Evolutionary conservation across 2,329 filamentous ascomycete genomes (phyloP).

Genomic region (Pyricularia sp.): DNA sequence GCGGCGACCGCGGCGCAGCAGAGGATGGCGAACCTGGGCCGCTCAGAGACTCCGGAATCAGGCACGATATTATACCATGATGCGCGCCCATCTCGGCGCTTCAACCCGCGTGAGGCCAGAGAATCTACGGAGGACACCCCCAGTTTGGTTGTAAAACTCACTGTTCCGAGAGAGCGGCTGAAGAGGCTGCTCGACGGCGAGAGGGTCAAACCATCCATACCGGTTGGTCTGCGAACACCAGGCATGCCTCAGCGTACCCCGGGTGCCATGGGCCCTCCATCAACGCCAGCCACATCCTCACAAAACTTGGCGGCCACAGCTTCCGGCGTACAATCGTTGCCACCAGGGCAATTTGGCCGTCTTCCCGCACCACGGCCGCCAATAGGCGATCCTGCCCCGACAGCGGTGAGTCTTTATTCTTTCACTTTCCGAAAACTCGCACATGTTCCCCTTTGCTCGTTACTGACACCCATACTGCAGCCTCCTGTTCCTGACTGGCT

Average conservation of each 20-base stretch:
- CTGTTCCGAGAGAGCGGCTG: slow-evolving; percentile 58
- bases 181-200: slow-evolving; percentile 43
- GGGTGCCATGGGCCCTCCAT: slow-evolving; percentile 41
- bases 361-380: slow-evolving; percentile 55
- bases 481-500: slow-evolving; percentile 61
- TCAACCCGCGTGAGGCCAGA: slow-evolving; percentile 46
- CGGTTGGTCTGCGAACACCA: slow-evolving; percentile 28
- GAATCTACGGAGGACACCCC: slow-evolving; percentile 68
- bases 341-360: slow-evolving; percentile 47
- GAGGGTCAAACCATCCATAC: slow-evolving; percentile 25
- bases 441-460: slow-evolving; percentile 6
- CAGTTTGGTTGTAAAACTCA: slow-evolving; percentile 60
- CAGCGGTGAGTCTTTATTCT: slow-evolving; percentile 41
- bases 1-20: slow-evolving; percentile 78
- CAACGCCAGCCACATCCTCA: slow-evolving; percentile 23
- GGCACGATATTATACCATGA: slow-evolving; percentile 48
- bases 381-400: slow-evolving; percentile 39
- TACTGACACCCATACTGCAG: slow-evolving; percentile 9
- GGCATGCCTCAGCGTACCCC: slow-evolving; percentile 27
- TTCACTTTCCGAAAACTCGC: slow-evolving; percentile 9
- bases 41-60: slow-evolving; percentile 82
- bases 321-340: slow-evolving; percentile 11
- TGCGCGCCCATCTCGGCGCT: slow-evolving; percentile 51
- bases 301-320: slow-evolving; percentile 14
- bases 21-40: slow-evolving; percentile 67